Evolutionary conservation across 495 filamentous ascomycete genomes (phyloP).

Genomic region (Penicillium cinerascens): DNA sequence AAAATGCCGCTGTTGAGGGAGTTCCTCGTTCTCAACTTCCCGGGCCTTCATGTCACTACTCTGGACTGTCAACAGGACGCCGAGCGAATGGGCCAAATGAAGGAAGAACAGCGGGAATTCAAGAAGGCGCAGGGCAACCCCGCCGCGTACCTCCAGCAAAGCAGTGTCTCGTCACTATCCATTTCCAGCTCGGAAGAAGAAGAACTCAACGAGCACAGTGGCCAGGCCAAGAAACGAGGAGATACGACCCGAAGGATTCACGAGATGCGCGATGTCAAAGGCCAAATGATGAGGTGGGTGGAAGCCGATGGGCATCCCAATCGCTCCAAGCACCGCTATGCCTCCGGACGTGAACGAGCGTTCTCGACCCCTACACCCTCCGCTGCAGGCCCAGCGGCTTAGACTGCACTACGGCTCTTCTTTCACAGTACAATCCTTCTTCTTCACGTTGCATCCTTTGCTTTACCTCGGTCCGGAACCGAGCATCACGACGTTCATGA

Average conservation of each 20-base stretch:
- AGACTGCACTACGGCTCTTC: neutral
- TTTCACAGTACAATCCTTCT: neutral
- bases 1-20: conserved; percentile 64
- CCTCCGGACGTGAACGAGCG: conserved; percentile 18
- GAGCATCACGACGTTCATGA: conserved; percentile 24
- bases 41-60: conserved; percentile 65
- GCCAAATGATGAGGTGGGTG: conserved; percentile 41
- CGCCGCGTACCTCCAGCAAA: conserved; percentile 64
- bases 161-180: conserved; percentile 47
- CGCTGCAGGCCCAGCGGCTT: neutral
- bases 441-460: neutral
- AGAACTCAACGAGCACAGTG: conserved; percentile 56
- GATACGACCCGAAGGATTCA: conserved; percentile 32
- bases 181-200: conserved; percentile 76
- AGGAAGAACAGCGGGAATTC: conserved; percentile 57
- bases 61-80: conserved; percentile 66
- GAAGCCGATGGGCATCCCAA: conserved; percentile 28
- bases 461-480: conserved; percentile 19
- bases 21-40: conserved; percentile 68
- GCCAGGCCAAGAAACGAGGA: conserved; percentile 29
- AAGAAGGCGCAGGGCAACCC: conserved; percentile 60
- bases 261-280: conserved; percentile 42
- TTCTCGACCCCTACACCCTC: conserved; percentile 3
- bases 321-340: conserved; percentile 16
- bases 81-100: conserved; percentile 57